Evolutionary conservation across 257 asterid species (phyloP), one percentile per base, ranked within the genome.

Genomic region (Solanum corneliomulleri): DNA sequence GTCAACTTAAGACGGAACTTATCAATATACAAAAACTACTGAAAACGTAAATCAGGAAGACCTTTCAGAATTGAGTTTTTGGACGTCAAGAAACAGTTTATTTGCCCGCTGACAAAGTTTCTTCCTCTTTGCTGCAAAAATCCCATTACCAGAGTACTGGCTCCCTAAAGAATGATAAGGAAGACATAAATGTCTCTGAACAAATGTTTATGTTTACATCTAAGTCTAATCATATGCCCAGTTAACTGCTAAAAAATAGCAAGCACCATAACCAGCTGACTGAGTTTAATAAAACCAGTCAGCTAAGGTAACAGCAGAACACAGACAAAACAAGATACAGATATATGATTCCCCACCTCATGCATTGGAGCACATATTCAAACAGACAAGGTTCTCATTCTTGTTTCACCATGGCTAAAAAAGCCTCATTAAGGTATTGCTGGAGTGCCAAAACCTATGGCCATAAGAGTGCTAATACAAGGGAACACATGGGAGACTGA

Each of bases 41-140:
- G 84, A 70, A 87, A 60, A 13, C 35, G 60, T 41, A 47, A 37
- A 84, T 82, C 37, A 89, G 75, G 84, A 93, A 88, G 83, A 95
- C 99, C 95, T 93, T 82, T 89, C 88, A 60, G 92, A 90, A 86
- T 85, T 90, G 86, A 78, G 86, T 84, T 91, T 89, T 83, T 90
- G 88, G 80, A 47, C 89, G 21, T 89, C 96, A 85, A 92, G 87
- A 82, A 82, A 87, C 64, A 91, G 70, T 71, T 90, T 80, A 72
- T 91, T 90, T 92, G 93, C 92, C 90, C 88, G 88, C 88, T 91
- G 93, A 82, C 87, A 91, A 83, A 94, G 86, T 89, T 89, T 95
- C 83, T 87, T 88, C 90, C 98, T 94, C 92, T 93, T 92, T 86
- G 86, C 89, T 35, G 92, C 87, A 91, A 95, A 93, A 33, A 92